A percentile compares a stretch with the other conserved stretches of the same genome.
Evolutionary conservation across 768 basidiomycete genomes (phyloP).

Genomic region (Leccinum obscurum): DNA sequence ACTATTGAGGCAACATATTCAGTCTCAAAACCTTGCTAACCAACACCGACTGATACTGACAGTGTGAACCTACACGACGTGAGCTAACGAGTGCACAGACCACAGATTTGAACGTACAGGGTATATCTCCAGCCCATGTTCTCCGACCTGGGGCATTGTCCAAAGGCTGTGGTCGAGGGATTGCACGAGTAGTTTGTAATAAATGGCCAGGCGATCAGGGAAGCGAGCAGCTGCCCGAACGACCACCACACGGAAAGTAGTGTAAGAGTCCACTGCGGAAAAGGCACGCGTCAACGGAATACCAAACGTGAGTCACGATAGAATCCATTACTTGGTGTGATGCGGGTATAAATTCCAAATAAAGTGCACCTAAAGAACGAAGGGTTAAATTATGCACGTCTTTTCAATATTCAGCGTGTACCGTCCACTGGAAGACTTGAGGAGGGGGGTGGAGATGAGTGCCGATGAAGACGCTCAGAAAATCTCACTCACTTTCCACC

Average conservation of each 20-base stretch:
- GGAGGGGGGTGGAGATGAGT: conserved; percentile 3
- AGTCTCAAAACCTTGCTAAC: conserved; percentile 3
- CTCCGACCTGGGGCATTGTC: conserved; percentile 45
- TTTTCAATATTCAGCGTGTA: conserved; percentile 23
- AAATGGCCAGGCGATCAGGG: conserved; percentile 54
- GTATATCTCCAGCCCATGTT: conserved; percentile 68
- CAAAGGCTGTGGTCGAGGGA: conserved; percentile 21
- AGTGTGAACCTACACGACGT: conserved; percentile 37
- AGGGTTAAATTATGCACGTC: background rate
- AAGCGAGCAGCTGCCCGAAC: conserved; percentile 49
- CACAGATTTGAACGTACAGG: conserved; percentile 31
- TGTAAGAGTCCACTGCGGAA: conserved; percentile 50
- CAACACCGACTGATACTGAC: conserved; percentile 28
- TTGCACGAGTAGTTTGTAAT: conserved; percentile 56
- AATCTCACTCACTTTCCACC: conserved; percentile 48
- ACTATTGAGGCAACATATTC: conserved; percentile 24
- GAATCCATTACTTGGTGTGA: conserved; percentile 35
- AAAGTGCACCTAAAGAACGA: conserved; percentile 40
- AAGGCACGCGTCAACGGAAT: background rate
- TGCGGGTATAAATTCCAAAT: conserved; percentile 45
- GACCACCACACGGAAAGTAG: conserved; percentile 58
- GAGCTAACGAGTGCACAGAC: background rate
- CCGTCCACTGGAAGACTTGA: conserved; percentile 47
- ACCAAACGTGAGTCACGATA: background rate
- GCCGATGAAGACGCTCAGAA: conserved; percentile 15